These are phyloP conservation scores for Pythium rhizo-oryzae DNA, from an alignment of 352 stramenopile genomes.

Conservation along the genomic window DNA sequence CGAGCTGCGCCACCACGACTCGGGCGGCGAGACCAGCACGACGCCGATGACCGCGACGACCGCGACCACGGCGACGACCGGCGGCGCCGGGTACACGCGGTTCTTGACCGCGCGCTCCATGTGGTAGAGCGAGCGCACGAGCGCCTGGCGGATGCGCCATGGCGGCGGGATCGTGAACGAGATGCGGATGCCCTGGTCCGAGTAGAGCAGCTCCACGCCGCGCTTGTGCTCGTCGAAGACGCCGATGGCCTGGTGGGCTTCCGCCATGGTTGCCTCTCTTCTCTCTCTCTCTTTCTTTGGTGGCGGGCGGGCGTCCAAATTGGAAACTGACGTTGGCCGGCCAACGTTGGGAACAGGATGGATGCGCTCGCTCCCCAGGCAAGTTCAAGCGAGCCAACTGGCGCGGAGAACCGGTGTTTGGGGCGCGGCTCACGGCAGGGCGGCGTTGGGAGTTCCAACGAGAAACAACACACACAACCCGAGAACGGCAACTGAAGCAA, in stretches of 20 bases:
- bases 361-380: neutral
- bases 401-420: neutral
- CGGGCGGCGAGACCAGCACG: conserved; percentile 54
- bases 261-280: conserved; percentile 53
- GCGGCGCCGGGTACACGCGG: conserved; percentile 80
- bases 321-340: conserved; percentile 20
- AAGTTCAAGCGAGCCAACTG: neutral
- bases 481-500: conserved; percentile 2
- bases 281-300: neutral
- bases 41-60: conserved; percentile 66
- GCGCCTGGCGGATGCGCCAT: conserved; percentile 66
- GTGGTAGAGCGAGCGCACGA: conserved; percentile 69
- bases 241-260: conserved; percentile 84
- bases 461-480: neutral
- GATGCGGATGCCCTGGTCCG: conserved; percentile 79
- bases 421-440: conserved; percentile 21
- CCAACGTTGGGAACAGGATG: neutral
- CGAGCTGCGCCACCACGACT: conserved; percentile 88
- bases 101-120: conserved; percentile 69
- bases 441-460: conserved; percentile 26
- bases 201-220: conserved; percentile 86
- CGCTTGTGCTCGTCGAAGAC: conserved; percentile 89
- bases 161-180: conserved; percentile 85
- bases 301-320: conserved; percentile 7
- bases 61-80: conserved; percentile 56